Percentiles rank a stretch among this genome's conserved stretches.
phyloP scores from a whole-genome alignment of 768 basidiomycete species.

The Psilocybe sp. region DNA sequence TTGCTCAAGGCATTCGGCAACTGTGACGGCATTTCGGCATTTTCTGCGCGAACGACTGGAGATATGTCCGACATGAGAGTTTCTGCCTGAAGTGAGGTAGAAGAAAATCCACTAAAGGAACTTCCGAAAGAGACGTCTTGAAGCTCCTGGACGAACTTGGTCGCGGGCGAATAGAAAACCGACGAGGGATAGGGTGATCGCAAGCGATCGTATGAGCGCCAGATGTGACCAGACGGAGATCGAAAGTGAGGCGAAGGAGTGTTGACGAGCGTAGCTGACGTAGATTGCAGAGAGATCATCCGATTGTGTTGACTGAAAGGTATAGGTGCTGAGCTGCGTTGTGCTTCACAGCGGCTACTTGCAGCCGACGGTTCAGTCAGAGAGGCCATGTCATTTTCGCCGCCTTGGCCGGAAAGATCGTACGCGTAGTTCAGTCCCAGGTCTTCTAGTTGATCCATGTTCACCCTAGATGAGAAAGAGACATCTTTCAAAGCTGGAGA shows the following conservation, averaged over 20 bases:
- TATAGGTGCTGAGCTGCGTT: too few relatives aligned
- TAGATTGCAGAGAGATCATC: slow-evolving; percentile 22
- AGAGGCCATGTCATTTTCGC: background rate
- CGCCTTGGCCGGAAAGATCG: slow-evolving; percentile 5
- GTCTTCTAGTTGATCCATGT: slow-evolving; percentile 9
- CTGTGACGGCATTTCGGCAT: background rate
- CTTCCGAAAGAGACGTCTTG: slow-evolving; percentile 15
- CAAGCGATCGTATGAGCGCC: slow-evolving; percentile 1
- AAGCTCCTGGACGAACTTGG: slow-evolving; percentile 16
- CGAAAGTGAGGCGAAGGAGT: slow-evolving; percentile 22
- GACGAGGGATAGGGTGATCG: slow-evolving; percentile 6
- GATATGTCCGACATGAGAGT: slow-evolving; percentile 23
- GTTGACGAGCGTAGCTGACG: slow-evolving; percentile 20
- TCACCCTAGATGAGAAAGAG: slow-evolving; percentile 16
- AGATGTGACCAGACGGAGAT: slow-evolving; percentile 1
- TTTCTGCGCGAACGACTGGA: slow-evolving; percentile 25
- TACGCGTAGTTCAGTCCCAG: slow-evolving; percentile 15
- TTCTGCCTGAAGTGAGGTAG: slow-evolving; percentile 6
- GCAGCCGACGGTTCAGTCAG: background rate
- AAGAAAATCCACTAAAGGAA: slow-evolving; percentile 12
- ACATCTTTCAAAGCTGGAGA: slow-evolving; percentile 20
- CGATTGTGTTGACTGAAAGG: slow-evolving; percentile 19
- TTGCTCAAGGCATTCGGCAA: background rate
- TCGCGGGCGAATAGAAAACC: slow-evolving; percentile 10
- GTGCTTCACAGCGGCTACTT: background rate